Conservation (phyloP, 129 eudicot genomes). For the Flaveria brownii region DNA sequence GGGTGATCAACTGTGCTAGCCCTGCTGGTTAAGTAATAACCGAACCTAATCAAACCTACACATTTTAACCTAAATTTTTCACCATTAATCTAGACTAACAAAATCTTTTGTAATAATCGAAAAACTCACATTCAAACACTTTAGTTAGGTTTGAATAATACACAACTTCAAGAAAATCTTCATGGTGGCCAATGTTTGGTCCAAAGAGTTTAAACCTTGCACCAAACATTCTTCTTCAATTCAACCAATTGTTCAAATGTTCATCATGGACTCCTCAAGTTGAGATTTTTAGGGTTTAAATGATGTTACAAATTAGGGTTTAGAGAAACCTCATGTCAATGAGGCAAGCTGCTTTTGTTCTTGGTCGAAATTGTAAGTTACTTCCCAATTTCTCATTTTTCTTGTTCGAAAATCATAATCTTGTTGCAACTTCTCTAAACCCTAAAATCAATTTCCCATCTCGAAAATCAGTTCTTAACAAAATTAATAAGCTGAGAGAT, state of each 20-base stretch:
- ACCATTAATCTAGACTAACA: too few relatives aligned
- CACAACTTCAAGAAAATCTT: too few relatives aligned
- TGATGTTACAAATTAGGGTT: slow-evolving; percentile 29
- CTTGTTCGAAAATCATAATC: slow-evolving; percentile 19
- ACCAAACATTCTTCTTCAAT: neutral
- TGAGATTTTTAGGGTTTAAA: slow-evolving; percentile 20
- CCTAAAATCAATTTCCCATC: slow-evolving; percentile 30
- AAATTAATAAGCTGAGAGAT: slow-evolving; percentile 11
- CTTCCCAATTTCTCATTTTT: slow-evolving; percentile 24
- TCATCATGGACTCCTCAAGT: slow-evolving; percentile 6
- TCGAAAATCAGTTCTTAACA: slow-evolving; percentile 24
- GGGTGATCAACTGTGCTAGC: too few relatives aligned
- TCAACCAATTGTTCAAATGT: neutral
- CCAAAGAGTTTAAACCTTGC: neutral
- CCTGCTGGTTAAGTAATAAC: too few relatives aligned
- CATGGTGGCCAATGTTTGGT: neutral
- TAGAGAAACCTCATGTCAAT: slow-evolving; percentile 21
- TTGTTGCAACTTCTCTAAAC: slow-evolving; percentile 14
- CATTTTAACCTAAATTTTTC: too few relatives aligned
- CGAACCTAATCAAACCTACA: too few relatives aligned
- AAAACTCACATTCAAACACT: too few relatives aligned
- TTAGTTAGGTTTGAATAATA: too few relatives aligned
- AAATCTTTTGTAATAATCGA: too few relatives aligned
- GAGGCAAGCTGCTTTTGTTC: slow-evolving; percentile 31
- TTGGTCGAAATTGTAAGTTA: slow-evolving; percentile 35